These are phyloP conservation scores for Solanum clarkiae DNA, from an alignment of 257 asterid species.

Conservation along the genomic window DNA sequence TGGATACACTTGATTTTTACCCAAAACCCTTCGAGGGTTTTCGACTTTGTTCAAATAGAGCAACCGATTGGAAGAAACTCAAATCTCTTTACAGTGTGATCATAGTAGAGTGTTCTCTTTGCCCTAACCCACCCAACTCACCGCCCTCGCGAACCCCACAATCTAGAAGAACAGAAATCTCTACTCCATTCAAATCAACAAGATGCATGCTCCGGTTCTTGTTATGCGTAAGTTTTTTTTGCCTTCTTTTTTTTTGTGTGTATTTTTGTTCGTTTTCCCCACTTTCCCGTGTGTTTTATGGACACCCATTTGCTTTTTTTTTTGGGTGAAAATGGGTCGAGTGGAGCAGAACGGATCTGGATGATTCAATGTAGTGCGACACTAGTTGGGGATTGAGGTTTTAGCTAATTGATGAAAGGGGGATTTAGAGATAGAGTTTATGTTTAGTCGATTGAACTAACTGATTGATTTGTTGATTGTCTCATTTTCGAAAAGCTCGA, in stretches of 20 bases:
- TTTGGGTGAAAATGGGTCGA: not conserved
- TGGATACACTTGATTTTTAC: not conserved
- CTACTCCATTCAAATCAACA: not conserved
- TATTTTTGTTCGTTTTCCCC: not conserved
- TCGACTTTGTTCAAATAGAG: not conserved
- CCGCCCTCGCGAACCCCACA: not conserved
- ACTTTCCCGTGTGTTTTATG: not conserved
- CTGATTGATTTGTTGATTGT: not conserved
- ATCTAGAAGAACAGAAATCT: not conserved
- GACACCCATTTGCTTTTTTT: not conserved
- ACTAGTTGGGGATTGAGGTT: not conserved
- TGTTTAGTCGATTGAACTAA: not conserved
- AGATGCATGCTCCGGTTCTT: conserved; percentile 65
- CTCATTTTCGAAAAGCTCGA: not conserved
- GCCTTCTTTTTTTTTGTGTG: not conserved
- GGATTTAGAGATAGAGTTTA: not conserved
- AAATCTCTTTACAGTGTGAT: not conserved
- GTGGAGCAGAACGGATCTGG: not conserved
- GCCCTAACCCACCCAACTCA: not conserved
- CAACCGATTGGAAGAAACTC: not conserved
- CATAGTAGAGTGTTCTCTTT: not conserved
- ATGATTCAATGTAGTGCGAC: not conserved
- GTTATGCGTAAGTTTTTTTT: conserved; percentile 47
- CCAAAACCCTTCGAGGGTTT: conserved; percentile 5
- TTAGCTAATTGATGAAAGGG: not conserved